Evolutionary conservation across 768 basidiomycete genomes (phyloP).

Genomic region (Sarcodon aspratus): DNA sequence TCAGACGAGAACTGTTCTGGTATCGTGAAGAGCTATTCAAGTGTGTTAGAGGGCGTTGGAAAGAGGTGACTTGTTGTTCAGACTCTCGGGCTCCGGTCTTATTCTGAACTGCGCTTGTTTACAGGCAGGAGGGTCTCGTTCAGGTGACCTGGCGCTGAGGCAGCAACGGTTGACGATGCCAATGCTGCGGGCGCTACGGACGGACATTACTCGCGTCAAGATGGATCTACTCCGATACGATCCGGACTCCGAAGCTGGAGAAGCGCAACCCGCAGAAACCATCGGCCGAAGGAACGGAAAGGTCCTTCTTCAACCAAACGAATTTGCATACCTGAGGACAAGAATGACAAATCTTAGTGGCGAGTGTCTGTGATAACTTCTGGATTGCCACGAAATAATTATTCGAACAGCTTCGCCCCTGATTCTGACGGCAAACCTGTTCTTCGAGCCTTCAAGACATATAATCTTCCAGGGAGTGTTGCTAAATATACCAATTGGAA

Average conservation of each 20-base stretch:
- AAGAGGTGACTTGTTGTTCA: slow-evolving; percentile 48
- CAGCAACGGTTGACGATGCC: slow-evolving; percentile 64
- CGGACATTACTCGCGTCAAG: slow-evolving; percentile 50
- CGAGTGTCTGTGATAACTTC: slow-evolving; percentile 25
- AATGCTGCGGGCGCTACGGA: slow-evolving; percentile 71
- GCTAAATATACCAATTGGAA: slow-evolving; percentile 50
- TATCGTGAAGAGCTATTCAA: slow-evolving; percentile 84
- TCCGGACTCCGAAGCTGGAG: slow-evolving; percentile 5
- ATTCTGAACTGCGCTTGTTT: not conserved
- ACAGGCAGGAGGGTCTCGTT: slow-evolving; percentile 70
- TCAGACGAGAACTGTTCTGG: slow-evolving; percentile 86
- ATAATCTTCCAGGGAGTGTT: slow-evolving; percentile 61
- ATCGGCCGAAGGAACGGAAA: slow-evolving; percentile 25
- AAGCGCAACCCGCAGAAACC: slow-evolving; percentile 5
- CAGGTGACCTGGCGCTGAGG: slow-evolving; percentile 69
- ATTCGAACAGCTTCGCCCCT: slow-evolving; percentile 33
- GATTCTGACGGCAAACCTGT: slow-evolving; percentile 41
- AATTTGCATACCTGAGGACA: slow-evolving; percentile 50
- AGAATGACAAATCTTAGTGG: slow-evolving; percentile 55
- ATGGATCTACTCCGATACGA: slow-evolving; percentile 34
- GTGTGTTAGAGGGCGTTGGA: slow-evolving; percentile 62
- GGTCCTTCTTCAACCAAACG: slow-evolving; percentile 41
- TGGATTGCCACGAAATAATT: slow-evolving; percentile 2
- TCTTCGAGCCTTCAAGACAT: slow-evolving; percentile 48
- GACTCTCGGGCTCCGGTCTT: not conserved